These are phyloP conservation scores for Yarrowia sp. DNA, from an alignment of 805 yeast species.

Conservation along the genomic window DNA sequence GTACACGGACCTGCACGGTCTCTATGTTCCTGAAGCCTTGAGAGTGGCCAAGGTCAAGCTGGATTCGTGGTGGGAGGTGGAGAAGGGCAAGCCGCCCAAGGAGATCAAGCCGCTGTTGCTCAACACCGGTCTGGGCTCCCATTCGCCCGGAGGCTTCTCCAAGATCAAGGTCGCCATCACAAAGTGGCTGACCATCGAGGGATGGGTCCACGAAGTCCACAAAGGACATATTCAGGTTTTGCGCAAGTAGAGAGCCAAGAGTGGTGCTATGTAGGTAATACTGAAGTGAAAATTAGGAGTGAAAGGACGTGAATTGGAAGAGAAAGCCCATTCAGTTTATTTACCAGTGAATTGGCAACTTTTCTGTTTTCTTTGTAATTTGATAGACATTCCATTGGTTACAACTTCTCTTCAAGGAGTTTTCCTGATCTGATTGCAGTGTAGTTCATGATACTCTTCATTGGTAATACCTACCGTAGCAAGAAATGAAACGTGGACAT, in stretches of 20 bases:
- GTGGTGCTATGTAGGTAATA: no score
- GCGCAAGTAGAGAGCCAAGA: slow-evolving; percentile 8
- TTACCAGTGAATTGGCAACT: no score
- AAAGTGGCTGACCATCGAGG: slow-evolving; percentile 5
- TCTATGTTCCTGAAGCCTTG: slow-evolving; percentile 11
- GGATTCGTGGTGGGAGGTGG: slow-evolving; percentile 18
- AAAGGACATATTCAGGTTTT: slow-evolving; percentile 28
- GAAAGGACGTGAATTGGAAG: no score
- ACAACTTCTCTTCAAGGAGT: no score
- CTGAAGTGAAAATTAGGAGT: no score
- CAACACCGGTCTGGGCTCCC: neutral
- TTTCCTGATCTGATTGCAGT: no score
- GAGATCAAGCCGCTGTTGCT: neutral
- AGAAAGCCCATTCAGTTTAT: no score
- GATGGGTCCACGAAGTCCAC: slow-evolving; percentile 16
- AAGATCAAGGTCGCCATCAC: slow-evolving; percentile 14
- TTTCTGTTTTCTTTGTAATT: no score
- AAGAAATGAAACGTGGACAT: no score
- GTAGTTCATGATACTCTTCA: no score
- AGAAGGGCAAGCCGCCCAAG: neutral
- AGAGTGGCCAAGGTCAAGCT: slow-evolving; percentile 4
- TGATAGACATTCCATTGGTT: no score
- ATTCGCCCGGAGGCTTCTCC: slow-evolving; percentile 9
- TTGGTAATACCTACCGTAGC: no score
- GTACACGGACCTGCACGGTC: slow-evolving; percentile 14